Evolutionary conservation across 2,329 filamentous ascomycete species (phyloP).

Genomic region (Xylaria sp.): DNA sequence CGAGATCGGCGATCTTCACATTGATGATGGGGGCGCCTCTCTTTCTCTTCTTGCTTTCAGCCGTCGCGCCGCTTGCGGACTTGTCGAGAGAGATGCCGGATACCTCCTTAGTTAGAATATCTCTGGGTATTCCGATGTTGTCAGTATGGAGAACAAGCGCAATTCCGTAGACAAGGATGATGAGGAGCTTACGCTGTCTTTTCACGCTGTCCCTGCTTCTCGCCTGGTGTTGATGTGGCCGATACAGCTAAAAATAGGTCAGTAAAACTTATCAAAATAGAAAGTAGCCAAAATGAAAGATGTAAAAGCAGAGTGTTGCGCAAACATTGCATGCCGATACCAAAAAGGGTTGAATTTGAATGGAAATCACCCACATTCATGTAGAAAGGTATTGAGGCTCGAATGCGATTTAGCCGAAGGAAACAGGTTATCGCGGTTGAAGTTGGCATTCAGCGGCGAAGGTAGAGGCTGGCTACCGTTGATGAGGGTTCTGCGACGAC

Average conservation of each 20-base stretch:
- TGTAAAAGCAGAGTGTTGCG: neutral
- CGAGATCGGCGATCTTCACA: slow-evolving; percentile 97
- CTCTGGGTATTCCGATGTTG: slow-evolving; percentile 44
- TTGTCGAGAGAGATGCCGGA: slow-evolving; percentile 93
- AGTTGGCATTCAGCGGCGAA: slow-evolving; percentile 87
- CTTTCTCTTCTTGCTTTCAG: slow-evolving; percentile 62
- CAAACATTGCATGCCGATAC: neutral
- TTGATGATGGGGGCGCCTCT: slow-evolving; percentile 65
- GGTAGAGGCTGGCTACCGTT: slow-evolving; percentile 95
- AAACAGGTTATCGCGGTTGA: slow-evolving; percentile 72
- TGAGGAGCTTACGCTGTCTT: slow-evolving; percentile 75
- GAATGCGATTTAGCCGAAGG: slow-evolving; percentile 58
- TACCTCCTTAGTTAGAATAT: slow-evolving; percentile 85
- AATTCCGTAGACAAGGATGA: neutral
- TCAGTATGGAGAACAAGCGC: slow-evolving; percentile 10
- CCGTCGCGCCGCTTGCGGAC: slow-evolving; percentile 37
- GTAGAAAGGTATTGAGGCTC: slow-evolving; percentile 79
- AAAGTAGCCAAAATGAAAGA: neutral
- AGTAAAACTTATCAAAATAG: slow-evolving; percentile 23
- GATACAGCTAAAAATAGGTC: slow-evolving; percentile 26
- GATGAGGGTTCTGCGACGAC: slow-evolving; percentile 86
- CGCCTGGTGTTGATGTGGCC: slow-evolving; percentile 50
- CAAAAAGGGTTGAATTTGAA: neutral
- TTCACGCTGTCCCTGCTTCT: slow-evolving; percentile 76
- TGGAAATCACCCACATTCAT: slow-evolving; percentile 55